Base-by-base conservation (phyloP, 495 filamentous ascomycete species). In the Clavariopsis aquatica region DNA sequence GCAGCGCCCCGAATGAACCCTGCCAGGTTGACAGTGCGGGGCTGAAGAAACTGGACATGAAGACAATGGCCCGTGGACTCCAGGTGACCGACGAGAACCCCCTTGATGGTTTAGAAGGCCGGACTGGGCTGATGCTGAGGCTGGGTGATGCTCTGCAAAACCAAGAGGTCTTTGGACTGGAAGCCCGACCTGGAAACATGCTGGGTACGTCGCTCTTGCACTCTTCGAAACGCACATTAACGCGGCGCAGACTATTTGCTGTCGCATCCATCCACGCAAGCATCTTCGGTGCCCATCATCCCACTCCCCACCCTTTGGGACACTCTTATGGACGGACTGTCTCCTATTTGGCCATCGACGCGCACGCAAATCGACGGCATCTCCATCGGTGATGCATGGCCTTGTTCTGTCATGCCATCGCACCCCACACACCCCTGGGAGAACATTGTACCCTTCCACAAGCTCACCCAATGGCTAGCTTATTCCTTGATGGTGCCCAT, bases 361-460 rank as follows among this genome's bases (percentile, higher is more conserved):
- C 84, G 95, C 45, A 96, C 93, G 5, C 86, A 89, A 65, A 88
- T 98, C 66, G 91, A 96, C 71, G 91, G 91, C 5, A 81, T 93
- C 29, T 86, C 92, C 0, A 87, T 98, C 52, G 94, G 94, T 46
- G 94, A 98, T 72, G 94, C 95, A 27, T 98, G 94, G 94, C 88
- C 86, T 0, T 96, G 92, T 74, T 88, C 87, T 34, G 83, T 85
- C 49, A 87, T 98, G 82, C 92, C 93, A 23, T 86, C 84, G 2
- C 85, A 89, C 19, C 88, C 88, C 20, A 83, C 87, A 12, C 82
- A 87, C 29, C 82, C 87, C 0, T 98, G 94, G 95, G 93, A 98
- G 72, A 89, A 83, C 69, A 96, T 98, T 66, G 87, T 96, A 7
- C 93, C 95, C 0, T 95, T 96, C 83, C 91, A 95, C 78, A 95